These are phyloP conservation scores for Grosmannia penicillata DNA, from an alignment of 2,329 filamentous ascomycete species.

Conservation along the genomic window DNA sequence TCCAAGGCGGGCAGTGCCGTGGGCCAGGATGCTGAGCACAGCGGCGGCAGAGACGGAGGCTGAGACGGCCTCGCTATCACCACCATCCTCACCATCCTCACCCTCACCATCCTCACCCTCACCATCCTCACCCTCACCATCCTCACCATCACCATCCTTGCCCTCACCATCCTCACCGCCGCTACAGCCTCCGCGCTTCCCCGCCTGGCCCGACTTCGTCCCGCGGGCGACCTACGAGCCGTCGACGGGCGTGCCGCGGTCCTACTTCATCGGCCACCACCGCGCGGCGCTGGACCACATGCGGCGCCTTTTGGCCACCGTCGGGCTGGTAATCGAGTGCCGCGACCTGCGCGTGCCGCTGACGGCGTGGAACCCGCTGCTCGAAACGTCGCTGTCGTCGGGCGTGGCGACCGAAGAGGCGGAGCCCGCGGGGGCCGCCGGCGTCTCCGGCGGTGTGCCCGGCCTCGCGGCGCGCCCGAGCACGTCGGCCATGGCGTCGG, in stretches of 20 bases:
- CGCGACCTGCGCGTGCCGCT: constrained; percentile 85
- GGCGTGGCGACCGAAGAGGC: constrained; percentile 1
- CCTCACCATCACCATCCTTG: too few species aligned
- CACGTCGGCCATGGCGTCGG: background rate
- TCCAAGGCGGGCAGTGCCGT: too few species aligned
- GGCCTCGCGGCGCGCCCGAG: background rate
- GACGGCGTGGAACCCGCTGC: constrained; percentile 77
- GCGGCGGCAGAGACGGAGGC: background rate
- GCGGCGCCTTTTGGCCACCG: constrained; percentile 62
- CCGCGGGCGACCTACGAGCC: constrained; percentile 61
- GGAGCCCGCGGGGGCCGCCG: background rate
- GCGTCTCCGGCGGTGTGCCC: background rate
- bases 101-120: too few species aligned
- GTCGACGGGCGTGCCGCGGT: constrained; percentile 61
- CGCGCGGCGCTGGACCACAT: constrained; percentile 67
- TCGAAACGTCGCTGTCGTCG: constrained; percentile 62
- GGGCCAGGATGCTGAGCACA: background rate
- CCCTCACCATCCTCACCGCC: constrained; percentile 1
- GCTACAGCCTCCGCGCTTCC: constrained; percentile 6
- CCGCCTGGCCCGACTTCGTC: constrained; percentile 36
- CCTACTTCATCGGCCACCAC: constrained; percentile 94
- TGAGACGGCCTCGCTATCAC: too few species aligned
- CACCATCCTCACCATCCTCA: too few species aligned
- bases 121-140: too few species aligned
- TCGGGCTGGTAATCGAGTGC: constrained; percentile 86